Evolutionary conservation across 2,329 filamentous ascomycete species (phyloP), one percentile per base, ranked within the genome.

Genomic region (Zymoseptoria passerinii): DNA sequence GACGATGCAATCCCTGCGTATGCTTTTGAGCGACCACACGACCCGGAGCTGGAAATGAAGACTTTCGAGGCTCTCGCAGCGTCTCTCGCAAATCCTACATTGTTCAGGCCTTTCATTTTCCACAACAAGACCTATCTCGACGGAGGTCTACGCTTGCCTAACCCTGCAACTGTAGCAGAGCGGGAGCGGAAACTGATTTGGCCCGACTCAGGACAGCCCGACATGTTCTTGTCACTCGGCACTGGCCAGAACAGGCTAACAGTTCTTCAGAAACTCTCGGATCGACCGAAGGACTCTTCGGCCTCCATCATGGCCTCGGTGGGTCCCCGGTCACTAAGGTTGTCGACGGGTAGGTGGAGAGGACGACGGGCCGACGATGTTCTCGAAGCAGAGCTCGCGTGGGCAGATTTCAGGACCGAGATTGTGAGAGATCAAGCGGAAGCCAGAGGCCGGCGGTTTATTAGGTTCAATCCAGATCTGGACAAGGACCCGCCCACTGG

Each of bases 41-140:
- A 71, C 28, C 67, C 69, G 0, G 60, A 70, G 2, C 65, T 69
- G 49, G 77, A 79, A 60, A 56, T 79, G 27, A 78, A 76, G 61
- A 74, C 77, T 3, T 81, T 80, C 78, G 76, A 83, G 71, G 78
- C 78, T 18, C 74, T 78, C 2, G 73, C 80, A 16, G 80, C 80
- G 5, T 79, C 79, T 1, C 75, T 77, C 1, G 78, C 80, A 4
- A 76, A 77, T 3, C 79, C 80, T 2, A 73, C 71, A 1, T 79
- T 76, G 60, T 82, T 82, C 68, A 78, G 79, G 60, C 76, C 78
- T 6, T 81, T 80, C 69, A 70, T 74, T n/a, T 65, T 63, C 50
- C 77, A 82, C 56, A 71, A 73, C 4, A 72, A 73, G 3, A 77
- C 78, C 0, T 83, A 81, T 60, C 68, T 78, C 0, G 80, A 82